Evolutionary conservation across 73 alveolate species (phyloP).

Genomic region (Strombidium stylifer): DNA sequence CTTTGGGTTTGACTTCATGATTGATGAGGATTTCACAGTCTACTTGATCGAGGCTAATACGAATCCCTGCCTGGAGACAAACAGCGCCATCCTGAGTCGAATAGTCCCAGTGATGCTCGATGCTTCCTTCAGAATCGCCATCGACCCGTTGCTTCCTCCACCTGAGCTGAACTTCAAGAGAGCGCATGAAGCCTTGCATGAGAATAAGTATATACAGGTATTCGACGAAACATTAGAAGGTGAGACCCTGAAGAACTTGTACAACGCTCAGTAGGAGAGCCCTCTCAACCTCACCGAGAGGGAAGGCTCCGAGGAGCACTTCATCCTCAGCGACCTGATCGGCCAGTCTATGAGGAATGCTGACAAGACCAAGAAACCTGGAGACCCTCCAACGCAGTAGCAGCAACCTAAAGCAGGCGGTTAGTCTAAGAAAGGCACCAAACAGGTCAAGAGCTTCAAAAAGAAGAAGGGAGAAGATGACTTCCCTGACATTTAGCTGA

Average conservation of each 20-base stretch:
- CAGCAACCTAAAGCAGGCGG: too few species aligned
- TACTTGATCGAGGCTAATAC: conserved; percentile 93
- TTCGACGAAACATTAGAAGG: conserved; percentile 14
- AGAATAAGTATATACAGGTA: conserved; percentile 24
- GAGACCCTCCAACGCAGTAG: too few species aligned
- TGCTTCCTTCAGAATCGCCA: conserved; percentile 84
- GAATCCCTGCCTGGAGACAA: conserved; percentile 92
- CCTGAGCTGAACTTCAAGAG: conserved; percentile 32
- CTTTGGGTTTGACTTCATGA: conserved; percentile 94
- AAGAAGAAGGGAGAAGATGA: too few species aligned
- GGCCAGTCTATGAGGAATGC: too few species aligned
- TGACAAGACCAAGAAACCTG: too few species aligned
- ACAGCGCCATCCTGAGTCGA: conserved; percentile 88
- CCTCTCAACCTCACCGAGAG: too few species aligned
- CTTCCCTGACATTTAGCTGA: too few species aligned
- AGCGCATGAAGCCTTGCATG: conserved; percentile 12
- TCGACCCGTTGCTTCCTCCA: conserved; percentile 84
- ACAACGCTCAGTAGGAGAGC: too few species aligned
- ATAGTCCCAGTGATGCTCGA: conserved; percentile 88
- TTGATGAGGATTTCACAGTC: conserved; percentile 85
- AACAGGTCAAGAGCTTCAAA: too few species aligned
- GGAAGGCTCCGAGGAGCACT: too few species aligned
- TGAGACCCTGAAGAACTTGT: not conserved
- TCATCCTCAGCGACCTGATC: too few species aligned
- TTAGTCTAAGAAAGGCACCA: too few species aligned